Conservation (phyloP, 441 rosid genomes). For the Geranium incanum region DNA sequence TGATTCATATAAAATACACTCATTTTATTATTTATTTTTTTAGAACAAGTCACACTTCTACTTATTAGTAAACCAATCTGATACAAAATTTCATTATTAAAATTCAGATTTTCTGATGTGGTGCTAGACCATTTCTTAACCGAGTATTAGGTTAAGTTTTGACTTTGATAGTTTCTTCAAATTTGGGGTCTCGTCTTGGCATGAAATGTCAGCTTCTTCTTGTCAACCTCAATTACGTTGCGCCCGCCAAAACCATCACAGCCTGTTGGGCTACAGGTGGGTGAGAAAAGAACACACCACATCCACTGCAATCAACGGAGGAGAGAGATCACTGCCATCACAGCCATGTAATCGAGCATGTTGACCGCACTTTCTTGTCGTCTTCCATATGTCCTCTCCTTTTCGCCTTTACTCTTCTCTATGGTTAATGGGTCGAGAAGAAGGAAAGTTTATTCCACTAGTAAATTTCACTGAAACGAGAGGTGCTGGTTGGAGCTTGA, state of each 20-base stretch:
- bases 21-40: too few relatives aligned
- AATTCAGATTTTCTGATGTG: too few relatives aligned
- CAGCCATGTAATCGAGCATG: not conserved
- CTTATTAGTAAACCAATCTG: too few relatives aligned
- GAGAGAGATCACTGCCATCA: not conserved
- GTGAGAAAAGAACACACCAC: not conserved
- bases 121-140: not conserved
- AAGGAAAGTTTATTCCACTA: not conserved
- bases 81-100: too few relatives aligned
- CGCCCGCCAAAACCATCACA: conserved; percentile 7
- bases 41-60: too few relatives aligned
- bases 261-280: not conserved
- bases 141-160: not conserved
- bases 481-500: not conserved
- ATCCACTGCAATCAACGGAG: not conserved
- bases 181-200: not conserved
- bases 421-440: not conserved
- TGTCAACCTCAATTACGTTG: not conserved
- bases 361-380: too few relatives aligned
- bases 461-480: not conserved
- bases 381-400: not conserved
- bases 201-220: not conserved
- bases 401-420: not conserved
- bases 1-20: too few relatives aligned
- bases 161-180: not conserved